Evolutionary conservation across 306 rosid genomes (phyloP), one percentile per base, ranked within the genome.

Genomic region (Vigna unguiculata): DNA sequence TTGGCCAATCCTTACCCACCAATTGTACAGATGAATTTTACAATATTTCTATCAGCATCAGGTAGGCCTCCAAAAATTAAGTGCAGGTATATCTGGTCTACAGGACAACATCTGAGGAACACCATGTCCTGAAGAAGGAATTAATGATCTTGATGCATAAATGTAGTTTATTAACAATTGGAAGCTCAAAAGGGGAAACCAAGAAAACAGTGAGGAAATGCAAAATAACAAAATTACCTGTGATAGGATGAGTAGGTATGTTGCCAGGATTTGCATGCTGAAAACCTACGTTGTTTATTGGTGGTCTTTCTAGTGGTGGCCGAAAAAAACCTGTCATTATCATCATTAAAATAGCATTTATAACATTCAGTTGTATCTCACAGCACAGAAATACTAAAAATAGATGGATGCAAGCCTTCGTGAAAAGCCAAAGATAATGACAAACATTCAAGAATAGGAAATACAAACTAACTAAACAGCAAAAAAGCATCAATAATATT

Each of bases 11-110:
- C 71, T 73, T 65, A 57, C 83, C 62, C 21, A 52, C 36, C 36
- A 22, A 52, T 55, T 62, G 52, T 30, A 38, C 47, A n/a, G 40
- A 45, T 48, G 72, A 49, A 61, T 14, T 48, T 14, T 20, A 34
- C 48, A 70, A 58, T 25, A 9, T 55, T 73, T 30, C 45, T 9
- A 60, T 52, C 81, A 46, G 19, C 71, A 55, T 86, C 88, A 92
- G 58, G 88, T 83, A 40, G 95, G 96, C 69, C 96, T 86, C 97
- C 97, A 91, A 84, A 93, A 83, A 85, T 86, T 88, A 28, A 84
- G 80, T 40, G 95, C 79, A 21, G 93, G 73, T 53, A 88, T 74
- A 75, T 91, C 97, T 62, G 92, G 88, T 65, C 93, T 85, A 75
- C 86, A 84, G 17, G 97, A 87, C 53, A 90, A 83, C 80, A 92